Evolutionary conservation across 768 basidiomycete species (phyloP), one percentile per base, ranked within the genome.

Genomic region (Cystofilobasidium macerans): DNA sequence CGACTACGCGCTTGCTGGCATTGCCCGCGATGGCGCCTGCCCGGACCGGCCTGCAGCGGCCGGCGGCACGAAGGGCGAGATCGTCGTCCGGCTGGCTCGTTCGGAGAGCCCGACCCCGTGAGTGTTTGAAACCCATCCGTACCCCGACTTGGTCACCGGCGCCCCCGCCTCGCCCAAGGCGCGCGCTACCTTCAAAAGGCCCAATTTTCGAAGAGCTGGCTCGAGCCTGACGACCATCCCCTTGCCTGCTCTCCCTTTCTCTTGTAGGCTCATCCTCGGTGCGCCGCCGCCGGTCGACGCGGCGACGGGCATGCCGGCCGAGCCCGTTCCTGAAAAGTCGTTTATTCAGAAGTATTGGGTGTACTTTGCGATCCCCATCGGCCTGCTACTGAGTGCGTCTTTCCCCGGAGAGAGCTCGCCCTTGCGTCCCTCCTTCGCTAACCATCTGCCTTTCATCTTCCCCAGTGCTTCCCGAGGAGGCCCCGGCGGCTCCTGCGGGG

Each of bases 281-380:
- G 57, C 57, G 7, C 57, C 57, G 35, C 57, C 40, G 24, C 57
- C 33, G 8, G 40, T 58, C 14, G 57, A 58, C 40, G n/a, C 33
- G 57, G 9, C 57, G 57, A 58, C 57, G 11, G 57, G 57, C 57
- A 18, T 33, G 33, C 57, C 57, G 13, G 57, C 30, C 33, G 57
- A 2, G 24, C 57, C 57, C 14, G 32, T 36, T 3, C 57, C 57
- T 12, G 57, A 58, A 20, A 58, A 58, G 57, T 18, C 3, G 3
- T 38, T 58, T 36, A 43, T 58, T n/a, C 57, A 58, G 57, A 58
- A 58, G 57, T 58, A 58, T 28, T 58, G 57, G 57, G 40, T 58
- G 57, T 58, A 58, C 35, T 12, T 32, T 26, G 57, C 57, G 11
- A 58, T 58, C 26, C 57, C 57, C 4, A 7, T 58, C 22, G 57